Percentiles rank a stretch among this genome's conserved stretches.
phyloP scores from a whole-genome alignment of 768 basidiomycete species.

The Pisolithus sp. region DNA sequence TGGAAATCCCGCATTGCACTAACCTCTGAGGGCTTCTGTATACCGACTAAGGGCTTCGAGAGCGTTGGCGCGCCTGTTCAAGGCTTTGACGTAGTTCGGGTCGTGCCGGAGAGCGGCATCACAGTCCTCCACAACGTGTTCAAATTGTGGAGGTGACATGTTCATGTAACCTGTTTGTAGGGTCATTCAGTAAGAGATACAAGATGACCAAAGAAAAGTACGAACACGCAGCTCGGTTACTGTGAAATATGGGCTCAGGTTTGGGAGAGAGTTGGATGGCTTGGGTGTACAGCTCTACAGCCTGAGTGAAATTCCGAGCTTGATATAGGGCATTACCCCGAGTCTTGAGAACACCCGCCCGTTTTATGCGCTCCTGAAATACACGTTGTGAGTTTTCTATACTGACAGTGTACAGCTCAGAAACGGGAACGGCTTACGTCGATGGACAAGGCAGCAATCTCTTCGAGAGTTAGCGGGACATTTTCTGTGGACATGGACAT shows the following conservation, averaged over 20 bases:
- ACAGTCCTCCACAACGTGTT: slow-evolving; percentile 82
- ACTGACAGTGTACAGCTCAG: background rate
- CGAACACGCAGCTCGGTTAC: slow-evolving; percentile 94
- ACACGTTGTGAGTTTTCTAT: slow-evolving; percentile 7
- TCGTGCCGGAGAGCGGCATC: slow-evolving; percentile 83
- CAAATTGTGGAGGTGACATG: slow-evolving; percentile 77
- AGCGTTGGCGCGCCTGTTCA: slow-evolving; percentile 85
- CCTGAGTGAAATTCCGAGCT: slow-evolving; percentile 49
- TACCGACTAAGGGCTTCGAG: slow-evolving; percentile 68
- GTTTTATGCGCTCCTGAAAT: slow-evolving; percentile 54
- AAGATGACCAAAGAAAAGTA: background rate
- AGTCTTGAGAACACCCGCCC: slow-evolving; percentile 60
- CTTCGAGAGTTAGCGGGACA: slow-evolving; percentile 41
- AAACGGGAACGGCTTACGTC: slow-evolving; percentile 38
- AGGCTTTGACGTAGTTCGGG: slow-evolving; percentile 77
- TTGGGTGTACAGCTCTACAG: slow-evolving; percentile 62
- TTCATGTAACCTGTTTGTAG: slow-evolving; percentile 73
- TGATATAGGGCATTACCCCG: slow-evolving; percentile 71
- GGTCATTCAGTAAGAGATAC: background rate
- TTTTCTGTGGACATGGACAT: slow-evolving; percentile 30
- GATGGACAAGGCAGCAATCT: slow-evolving; percentile 50
- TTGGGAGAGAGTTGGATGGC: slow-evolving; percentile 71
- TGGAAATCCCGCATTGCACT: slow-evolving; percentile 9
- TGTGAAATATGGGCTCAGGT: slow-evolving; percentile 89
- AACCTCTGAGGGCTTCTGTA: slow-evolving; percentile 77